Evolutionary conservation across 139 green algal genomes (phyloP), one percentile per base, ranked within the genome.

Genomic region (Prasinococcaceae sp.): DNA sequence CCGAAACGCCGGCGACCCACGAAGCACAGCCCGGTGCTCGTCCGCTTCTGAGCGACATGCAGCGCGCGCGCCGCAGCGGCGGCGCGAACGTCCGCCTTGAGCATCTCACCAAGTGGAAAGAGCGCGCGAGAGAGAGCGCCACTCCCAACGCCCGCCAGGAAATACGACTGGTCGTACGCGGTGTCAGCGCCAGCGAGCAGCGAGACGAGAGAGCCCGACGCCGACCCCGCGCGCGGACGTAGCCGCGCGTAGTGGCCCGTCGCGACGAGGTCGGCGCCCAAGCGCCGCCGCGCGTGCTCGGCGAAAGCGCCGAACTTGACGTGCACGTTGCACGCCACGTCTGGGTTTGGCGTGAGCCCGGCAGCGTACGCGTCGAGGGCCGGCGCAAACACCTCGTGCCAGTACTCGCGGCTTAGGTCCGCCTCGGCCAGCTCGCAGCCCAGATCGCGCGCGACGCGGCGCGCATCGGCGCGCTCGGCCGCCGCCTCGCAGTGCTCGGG

Each of bases 21-120:
- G 70, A 93, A 93, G 66, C 83, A 93, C 49, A 93, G 86, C 30
- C 83, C 82, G 1, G 73, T 61, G 50, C 74, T 86, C 63, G 57
- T 47, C 3, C 32, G 22, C 58, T 50, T 66, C 16, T 48, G 25
- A 1, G 68, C 68, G 9, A 57, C 40, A 33, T 17, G 38, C 47
- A 86, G 56, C 1, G 60, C 62, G 5, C 55, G 53, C 24, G 41
- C 58, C 0, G 50, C 56, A 10, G 81, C 82, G 14, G 76, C 3
- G 1, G n/a, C 38, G 4, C 76, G 38, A 17, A 92, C 80, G 1
- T 77, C 57, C 10, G 30, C 24, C 68, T 93, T 93, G 27, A 16
- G 38, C 58, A 83, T 22, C 10, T 42, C 26, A 2, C 77, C 79
- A 2, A 59, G 5, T 30, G 60, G 52, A 39, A 68, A 68, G 41